Conservation (phyloP, 1,284 basidiomycete genomes). For the Rhodotorula sp. region DNA sequence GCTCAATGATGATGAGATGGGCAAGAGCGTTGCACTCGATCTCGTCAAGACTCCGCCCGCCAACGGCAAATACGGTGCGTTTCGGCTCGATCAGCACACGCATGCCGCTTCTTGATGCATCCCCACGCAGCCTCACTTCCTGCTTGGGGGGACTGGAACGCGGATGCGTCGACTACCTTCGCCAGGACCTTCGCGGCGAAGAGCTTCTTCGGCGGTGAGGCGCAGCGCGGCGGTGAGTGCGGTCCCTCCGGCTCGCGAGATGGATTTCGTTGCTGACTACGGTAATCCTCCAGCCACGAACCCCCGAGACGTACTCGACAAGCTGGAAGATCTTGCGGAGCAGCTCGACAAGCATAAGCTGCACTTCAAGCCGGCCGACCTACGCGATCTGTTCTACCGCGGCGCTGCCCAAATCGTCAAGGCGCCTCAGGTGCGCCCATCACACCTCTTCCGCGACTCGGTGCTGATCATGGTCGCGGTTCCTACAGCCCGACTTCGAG, state of each 20-base stretch:
- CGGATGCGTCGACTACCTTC: slow-evolving; percentile 45
- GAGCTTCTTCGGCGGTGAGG: slow-evolving; percentile 62
- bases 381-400: slow-evolving; percentile 82
- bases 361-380: slow-evolving; percentile 69
- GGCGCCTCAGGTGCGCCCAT: slow-evolving; percentile 55
- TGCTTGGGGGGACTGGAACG: slow-evolving; percentile 47
- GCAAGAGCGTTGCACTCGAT: slow-evolving; percentile 80
- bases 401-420: slow-evolving; percentile 73
- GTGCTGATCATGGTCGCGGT: neutral
- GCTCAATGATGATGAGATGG: slow-evolving; percentile 69
- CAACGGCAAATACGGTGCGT: slow-evolving; percentile 38
- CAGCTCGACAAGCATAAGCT: slow-evolving; percentile 71
- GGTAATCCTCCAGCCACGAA: neutral
- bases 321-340: slow-evolving; percentile 66
- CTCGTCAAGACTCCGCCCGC: slow-evolving; percentile 59
- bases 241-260: too few species aligned
- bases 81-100: neutral
- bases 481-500: slow-evolving; percentile 71
- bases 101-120: neutral
- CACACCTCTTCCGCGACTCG: neutral
- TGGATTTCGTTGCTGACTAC: neutral
- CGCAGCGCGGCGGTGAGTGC: slow-evolving; percentile 4
- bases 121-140: slow-evolving; percentile 43
- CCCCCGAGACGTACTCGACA: slow-evolving; percentile 60
- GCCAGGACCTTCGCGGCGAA: slow-evolving; percentile 57